Conservation (phyloP, 1,284 basidiomycete genomes). For the Pseudozyma sp. region DNA sequence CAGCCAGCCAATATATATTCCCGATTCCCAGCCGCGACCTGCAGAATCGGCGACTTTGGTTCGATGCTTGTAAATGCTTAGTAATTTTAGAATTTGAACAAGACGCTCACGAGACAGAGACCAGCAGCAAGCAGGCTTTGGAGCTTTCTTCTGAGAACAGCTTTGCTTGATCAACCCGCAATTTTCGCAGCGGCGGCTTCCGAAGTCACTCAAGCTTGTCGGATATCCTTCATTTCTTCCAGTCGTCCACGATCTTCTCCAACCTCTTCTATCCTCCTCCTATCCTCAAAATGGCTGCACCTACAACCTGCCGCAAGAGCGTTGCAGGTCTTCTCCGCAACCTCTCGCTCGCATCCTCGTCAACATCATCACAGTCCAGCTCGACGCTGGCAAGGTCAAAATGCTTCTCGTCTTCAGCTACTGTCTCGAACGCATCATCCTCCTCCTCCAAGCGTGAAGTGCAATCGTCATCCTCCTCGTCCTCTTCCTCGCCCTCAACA, state of each 20-base stretch:
- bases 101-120: too few species aligned
- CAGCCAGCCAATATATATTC: too few species aligned
- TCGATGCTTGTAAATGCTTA: constrained; percentile 5
- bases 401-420: constrained; percentile 21
- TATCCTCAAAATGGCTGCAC: constrained; percentile 21
- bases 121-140: too few species aligned
- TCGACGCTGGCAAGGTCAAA: constrained; percentile 12
- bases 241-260: too few species aligned
- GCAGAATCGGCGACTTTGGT: too few species aligned
- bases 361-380: constrained; percentile 16
- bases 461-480: constrained; percentile 7
- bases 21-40: too few species aligned
- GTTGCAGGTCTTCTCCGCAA: constrained; percentile 29
- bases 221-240: too few species aligned
- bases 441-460: constrained; percentile 1
- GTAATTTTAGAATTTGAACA: neutral
- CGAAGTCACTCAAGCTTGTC: too few species aligned
- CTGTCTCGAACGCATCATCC: neutral
- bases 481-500: constrained; percentile 9
- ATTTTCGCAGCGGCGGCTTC: too few species aligned
- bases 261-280: too few species aligned
- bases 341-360: constrained; percentile 17
- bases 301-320: constrained; percentile 21
- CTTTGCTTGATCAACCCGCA: constrained; percentile 16
- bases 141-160: constrained; percentile 10